Conservation (phyloP, 1,139 yeast species). For the Petasospora fabianii region DNA sequence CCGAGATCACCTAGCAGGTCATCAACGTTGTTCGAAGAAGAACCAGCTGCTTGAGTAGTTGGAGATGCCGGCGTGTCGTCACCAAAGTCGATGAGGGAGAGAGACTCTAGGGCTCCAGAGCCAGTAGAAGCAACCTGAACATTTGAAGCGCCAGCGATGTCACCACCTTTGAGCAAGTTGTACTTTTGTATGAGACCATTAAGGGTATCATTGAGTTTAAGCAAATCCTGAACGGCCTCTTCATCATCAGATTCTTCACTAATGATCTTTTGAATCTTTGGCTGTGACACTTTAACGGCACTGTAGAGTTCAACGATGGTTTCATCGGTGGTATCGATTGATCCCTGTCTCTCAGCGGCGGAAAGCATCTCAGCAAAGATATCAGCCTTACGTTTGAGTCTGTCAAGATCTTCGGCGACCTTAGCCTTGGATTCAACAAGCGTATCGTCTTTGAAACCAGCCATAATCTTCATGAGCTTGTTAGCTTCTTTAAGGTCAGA, state of each 20-base stretch:
- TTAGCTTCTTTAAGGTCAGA: conserved; percentile 95
- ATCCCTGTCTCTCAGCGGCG: conserved; percentile 48
- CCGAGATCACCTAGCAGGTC: conserved; percentile 73
- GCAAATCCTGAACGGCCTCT: conserved; percentile 60
- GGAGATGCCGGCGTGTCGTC: conserved; percentile 43
- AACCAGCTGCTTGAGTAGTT: conserved; percentile 33
- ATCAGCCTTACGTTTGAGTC: conserved; percentile 84
- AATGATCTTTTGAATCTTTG: conserved; percentile 80
- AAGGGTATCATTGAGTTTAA: conserved; percentile 73
- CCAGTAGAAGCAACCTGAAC: conserved; percentile 43
- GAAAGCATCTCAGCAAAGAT: conserved; percentile 82
- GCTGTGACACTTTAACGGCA: conserved; percentile 79
- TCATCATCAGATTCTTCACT: conserved; percentile 72
- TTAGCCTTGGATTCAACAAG: conserved; percentile 66
- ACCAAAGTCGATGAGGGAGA: conserved; percentile 77
- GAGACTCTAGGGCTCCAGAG: conserved; percentile 39
- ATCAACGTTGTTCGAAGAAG: conserved; percentile 41
- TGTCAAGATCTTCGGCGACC: conserved; percentile 80
- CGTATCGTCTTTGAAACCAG: conserved; percentile 88
- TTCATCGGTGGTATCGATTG: conserved; percentile 57
- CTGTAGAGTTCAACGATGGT: conserved; percentile 76
- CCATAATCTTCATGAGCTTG: conserved; percentile 95
- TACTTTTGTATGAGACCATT: conserved; percentile 68
- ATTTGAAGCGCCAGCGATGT: conserved; percentile 55
- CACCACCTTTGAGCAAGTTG: conserved; percentile 62